These are phyloP conservation scores for sunflower (Helianthus annuus) DNA, from an alignment of 129 eudicot genomes.

Conservation along the genomic window HanXRQr2.0-SUNRISE NC_035445.2:130131185-130131684, in stretches of 20 bases:
- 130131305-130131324: conserved; percentile 31
- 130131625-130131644: conserved; percentile 62
- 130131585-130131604: conserved; percentile 52
- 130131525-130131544: conserved; percentile 56
- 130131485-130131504: conserved; percentile 39
- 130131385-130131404: conserved; percentile 60
- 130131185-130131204: not conserved
- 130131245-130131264: conserved; percentile 75
- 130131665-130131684: conserved; percentile 57
- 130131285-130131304: conserved; percentile 41
- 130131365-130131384: conserved; percentile 60
- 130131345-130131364: conserved; percentile 58
- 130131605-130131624: conserved; percentile 31
- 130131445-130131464: conserved; percentile 50
- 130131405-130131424: conserved; percentile 91
- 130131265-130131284: conserved; percentile 55
- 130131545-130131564: conserved; percentile 43
- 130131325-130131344: conserved; percentile 46
- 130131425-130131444: conserved; percentile 72
- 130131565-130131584: conserved; percentile 57
- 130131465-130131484: conserved; percentile 46
- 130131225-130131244: conserved; percentile 77
- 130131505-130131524: conserved; percentile 52
- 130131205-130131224: not conserved
- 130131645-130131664: conserved; percentile 53